These are phyloP conservation scores for Blastobotrys attinorum DNA, from an alignment of 805 yeast species.

Conservation along the genomic window DNA sequence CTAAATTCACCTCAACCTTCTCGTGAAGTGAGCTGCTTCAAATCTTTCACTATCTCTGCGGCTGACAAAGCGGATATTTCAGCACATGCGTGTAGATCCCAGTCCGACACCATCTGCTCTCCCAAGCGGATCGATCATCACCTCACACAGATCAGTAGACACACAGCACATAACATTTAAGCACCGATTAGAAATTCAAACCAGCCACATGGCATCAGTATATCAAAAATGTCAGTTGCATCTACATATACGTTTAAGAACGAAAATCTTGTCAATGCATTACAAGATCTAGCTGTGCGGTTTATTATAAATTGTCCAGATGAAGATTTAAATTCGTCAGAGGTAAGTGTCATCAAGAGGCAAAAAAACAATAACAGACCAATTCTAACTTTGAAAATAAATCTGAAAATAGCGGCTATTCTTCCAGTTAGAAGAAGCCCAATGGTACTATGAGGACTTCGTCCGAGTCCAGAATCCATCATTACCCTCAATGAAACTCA, in stretches of 20 bases:
- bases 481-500: slow-evolving; percentile 72
- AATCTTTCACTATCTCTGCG: too few species aligned
- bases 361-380: background rate
- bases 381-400: too few species aligned
- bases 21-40: too few species aligned
- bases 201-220: too few species aligned
- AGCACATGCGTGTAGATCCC: too few species aligned
- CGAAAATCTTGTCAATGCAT: slow-evolving; percentile 18
- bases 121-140: too few species aligned
- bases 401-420: slow-evolving; percentile 51
- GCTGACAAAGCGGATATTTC: too few species aligned
- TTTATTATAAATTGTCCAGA: slow-evolving; percentile 87
- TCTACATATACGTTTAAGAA: slow-evolving; percentile 10
- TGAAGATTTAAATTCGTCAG: slow-evolving; percentile 77
- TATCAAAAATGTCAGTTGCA: slow-evolving; percentile 14
- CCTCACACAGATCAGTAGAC: too few species aligned
- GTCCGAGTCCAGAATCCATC: slow-evolving; percentile 62
- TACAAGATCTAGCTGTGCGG: slow-evolving; percentile 68
- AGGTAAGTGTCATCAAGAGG: slow-evolving; percentile 19
- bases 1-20: too few species aligned
- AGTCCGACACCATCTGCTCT: too few species aligned
- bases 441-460: slow-evolving; percentile 93
- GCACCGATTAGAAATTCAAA: too few species aligned
- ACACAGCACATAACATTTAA: too few species aligned
- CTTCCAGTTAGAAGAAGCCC: slow-evolving; percentile 96